Conservation (phyloP, 768 basidiomycete species). For the Udeniomyces megalosporus region DNA sequence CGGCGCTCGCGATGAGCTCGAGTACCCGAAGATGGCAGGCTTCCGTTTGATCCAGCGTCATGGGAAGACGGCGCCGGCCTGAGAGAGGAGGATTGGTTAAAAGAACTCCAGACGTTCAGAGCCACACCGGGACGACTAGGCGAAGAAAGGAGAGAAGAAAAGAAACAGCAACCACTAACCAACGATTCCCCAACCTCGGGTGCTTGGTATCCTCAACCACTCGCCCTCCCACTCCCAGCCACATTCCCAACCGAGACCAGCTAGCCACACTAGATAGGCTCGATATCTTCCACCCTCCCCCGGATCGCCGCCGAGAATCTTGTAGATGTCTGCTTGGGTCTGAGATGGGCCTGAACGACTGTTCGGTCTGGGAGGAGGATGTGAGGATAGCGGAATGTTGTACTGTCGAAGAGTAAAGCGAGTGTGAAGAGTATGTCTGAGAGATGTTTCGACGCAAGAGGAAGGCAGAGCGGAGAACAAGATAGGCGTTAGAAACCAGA, state of each 20-base stretch:
- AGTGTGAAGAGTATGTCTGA: slow-evolving; percentile 21
- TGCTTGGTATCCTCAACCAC: slow-evolving; percentile 73
- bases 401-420: slow-evolving; percentile 15
- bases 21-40: slow-evolving; percentile 34
- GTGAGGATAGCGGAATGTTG: slow-evolving; percentile 34
- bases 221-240: slow-evolving; percentile 85
- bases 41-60: slow-evolving; percentile 23
- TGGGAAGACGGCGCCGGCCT: slow-evolving; percentile 28
- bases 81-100: slow-evolving; percentile 16
- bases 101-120: slow-evolving; percentile 12
- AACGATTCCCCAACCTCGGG: slow-evolving; percentile 79
- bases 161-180: slow-evolving; percentile 37
- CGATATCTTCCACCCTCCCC: slow-evolving; percentile 50
- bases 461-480: slow-evolving; percentile 7
- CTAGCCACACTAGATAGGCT: slow-evolving; percentile 74
- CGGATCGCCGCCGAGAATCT: slow-evolving; percentile 44
- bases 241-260: slow-evolving; percentile 48
- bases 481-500: too few species aligned
- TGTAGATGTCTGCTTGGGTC: slow-evolving; percentile 27
- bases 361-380: background rate
- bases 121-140: background rate
- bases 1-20: slow-evolving; percentile 42
- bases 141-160: background rate
- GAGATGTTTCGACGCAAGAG: too few species aligned
- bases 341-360: slow-evolving; percentile 25